Evolutionary conservation across 2,329 filamentous ascomycete genomes (phyloP), one percentile per base, ranked within the genome.

Genomic region (Alternaria arbusti): DNA sequence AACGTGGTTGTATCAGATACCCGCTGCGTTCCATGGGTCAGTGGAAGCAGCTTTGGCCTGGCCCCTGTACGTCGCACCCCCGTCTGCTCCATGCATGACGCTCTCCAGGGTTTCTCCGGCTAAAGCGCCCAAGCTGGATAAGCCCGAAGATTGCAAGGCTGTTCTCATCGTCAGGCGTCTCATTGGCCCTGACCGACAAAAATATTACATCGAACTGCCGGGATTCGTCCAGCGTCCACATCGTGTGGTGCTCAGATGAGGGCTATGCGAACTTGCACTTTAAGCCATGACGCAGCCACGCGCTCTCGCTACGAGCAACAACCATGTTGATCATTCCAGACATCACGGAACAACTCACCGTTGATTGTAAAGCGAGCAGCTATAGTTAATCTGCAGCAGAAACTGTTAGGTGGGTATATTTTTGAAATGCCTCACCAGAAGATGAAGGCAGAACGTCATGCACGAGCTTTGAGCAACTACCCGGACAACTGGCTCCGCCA

Each of bases 181-280:
- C 50, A 71, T 74, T 72, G 64, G 71, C 22, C 55, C 15, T 50
- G 36, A 22, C 43, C 36, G 57, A 45, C 63, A 57, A 58, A 50
- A 59, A 58, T 55, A 59, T 51, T 60, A 59, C 44, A 45, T 61
- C 66, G 65, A 70, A 73, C 70, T 74, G 66, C 70, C 30, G 60
- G 69, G 62, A 64, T 63, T 61, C 67, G 61, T 56, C 57, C 64
- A 40, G 28, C 49, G 49, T 40, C 30, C 49, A 52, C 30, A 32
- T 52, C 20, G 49, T 40, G 49, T 40, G 28, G 40, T 52, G 49
- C 36, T 52, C 49, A 40, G 28, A 52, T 36, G 57, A 64, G 46
- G 56, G 44, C 45, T 58, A 60, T 57, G 28, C 59, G 63, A 12
- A 58, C 59, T 55, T 59, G 32, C 30, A 54, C 51, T 54, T 13